Base-by-base conservation (phyloP, 768 basidiomycete genomes). In the Clitopilus hobsonii region DNA sequence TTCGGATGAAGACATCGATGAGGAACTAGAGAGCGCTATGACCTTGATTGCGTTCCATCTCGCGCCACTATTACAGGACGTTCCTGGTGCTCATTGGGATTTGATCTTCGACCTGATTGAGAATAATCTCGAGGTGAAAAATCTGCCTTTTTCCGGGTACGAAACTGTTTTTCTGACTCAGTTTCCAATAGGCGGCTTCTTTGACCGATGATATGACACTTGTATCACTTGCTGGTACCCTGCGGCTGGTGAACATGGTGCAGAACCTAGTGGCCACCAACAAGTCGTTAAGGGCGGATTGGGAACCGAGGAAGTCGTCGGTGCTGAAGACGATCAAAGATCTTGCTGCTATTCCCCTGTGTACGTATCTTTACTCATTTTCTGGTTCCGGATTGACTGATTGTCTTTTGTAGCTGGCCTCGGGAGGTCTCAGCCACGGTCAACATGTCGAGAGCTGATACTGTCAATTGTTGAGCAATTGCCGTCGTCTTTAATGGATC, bases 41-140 rank as follows among this genome's bases (percentile, higher is more conserved):
- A 84, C 89, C 6, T 67, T 84, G 57, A 66, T 97, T 2, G 91
- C 92, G 65, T 70, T 78, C 41, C 77, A 88, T 54, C 74, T 98
- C 1, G 91, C 85, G 1, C 94, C 95, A 2, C 88, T 98, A 53
- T 70, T 98, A 56, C 94, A 98, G 69, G 89, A 84, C 63, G 77
- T 96, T 1, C 75, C 84, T 13, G 97, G 96, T 0, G 74, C 80
- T 0, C 97, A 98, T 68, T 99, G 97, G 97, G 89, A 92, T 49
- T 81, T 94, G 28, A 83, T 94, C 4, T 95, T 91, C 66, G 94
- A 98, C 65, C 69, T 98, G 14, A 65, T 96, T 11, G 94, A 96
- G 68, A 89, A 78, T 56, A 91, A 90, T 62, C 74, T 98, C 2
- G 95, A 98, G 81, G 93, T 93, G 54, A 41, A 79, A 62, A 2